Base-by-base conservation (phyloP, 1,139 yeast species). In the Sugiyamaella xylanicola region DNA sequence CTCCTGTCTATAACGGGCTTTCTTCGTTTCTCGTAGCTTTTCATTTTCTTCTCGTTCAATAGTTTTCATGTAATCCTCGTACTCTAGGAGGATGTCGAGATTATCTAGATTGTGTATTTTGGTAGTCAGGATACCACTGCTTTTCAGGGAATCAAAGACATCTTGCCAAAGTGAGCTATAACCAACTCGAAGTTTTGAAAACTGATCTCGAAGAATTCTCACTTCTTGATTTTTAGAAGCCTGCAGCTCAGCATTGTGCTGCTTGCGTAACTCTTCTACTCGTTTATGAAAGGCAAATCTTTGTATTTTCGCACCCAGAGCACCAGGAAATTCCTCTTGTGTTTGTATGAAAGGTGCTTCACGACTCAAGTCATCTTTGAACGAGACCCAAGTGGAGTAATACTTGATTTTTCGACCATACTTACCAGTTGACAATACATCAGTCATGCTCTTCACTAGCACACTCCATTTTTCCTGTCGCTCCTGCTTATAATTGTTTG, bases 311-410 rank as follows among this genome's bases (percentile, higher is more conserved):
- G 56, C 62, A 35, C 60, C 65, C 11, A 36, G 13, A 3, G 16
- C 27, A 25, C 36, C 22, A 22, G 51, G 44, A 16, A 46, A 36
- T 11, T 37, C 19, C 11, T 46, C 42, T n/a, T 36, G 22, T 11
- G 46, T 44, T 4, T 44, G 44, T 25, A 22, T 40, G n/a, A 47
- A 51, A 4, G 40, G 36, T 8, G 39, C 48, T 29, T 54, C 57
- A 2, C 32, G 32, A 4, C 53, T 48, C 1, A 55, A 55, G 55
- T 79, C 60, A 20, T 72, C 73, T 59, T 78, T 80, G 1, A 82
- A 76, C 0, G 85, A 78, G 29, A 68, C 58, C 97, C 97, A 91
- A 44, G 89, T 73, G 0, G 96, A 83, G 57, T 77, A 80, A 59
- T 82, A 77, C 39, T 76, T 75, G 37, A 90, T 74, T 25, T 77